Evolutionary conservation across 306 rosid genomes (phyloP), one percentile per base, ranked within the genome.

Genomic region (Cotoneaster glaucophyllus): DNA sequence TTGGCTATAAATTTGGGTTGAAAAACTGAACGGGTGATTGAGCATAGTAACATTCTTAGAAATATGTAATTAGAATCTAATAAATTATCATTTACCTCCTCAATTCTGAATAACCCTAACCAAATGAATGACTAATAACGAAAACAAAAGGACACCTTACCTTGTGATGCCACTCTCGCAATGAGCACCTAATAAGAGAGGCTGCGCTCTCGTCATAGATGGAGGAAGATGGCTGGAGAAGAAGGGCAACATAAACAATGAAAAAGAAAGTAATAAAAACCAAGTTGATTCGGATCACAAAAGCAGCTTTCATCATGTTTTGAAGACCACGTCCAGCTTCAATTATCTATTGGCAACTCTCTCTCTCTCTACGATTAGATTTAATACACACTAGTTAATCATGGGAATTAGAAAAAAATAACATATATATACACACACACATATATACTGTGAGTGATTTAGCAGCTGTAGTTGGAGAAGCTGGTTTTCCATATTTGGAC

Each of bases 91-190:
- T 43, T 7, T 11, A 3, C 4, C 48, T 12, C 48, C 15, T 43
- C 48, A 43, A 43, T 11, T 43, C 48, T 43, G 13, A 43, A 3
- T 43, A 13, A 12, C 48, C 14, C 15, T 53, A 53, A 18, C 22
- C 11, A 5, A 6, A 6, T 17, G 22, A 25, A 53, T 18, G 14
- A 64, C 4, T 6, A 10, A 28, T 31, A 0, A 39, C 11, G 13
- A 79, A 11, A 13, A 34, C 39, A 34, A 61, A 26, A n/a, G 9
- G 92, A 45, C 97, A 95, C 97, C 96, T 95, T 89, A 90, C 98
- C 93, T 95, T 92, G 85, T 84, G 95, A 84, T 80, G 92, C 78
- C 97, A 92, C 78, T 87, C 93, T 0, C 80, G 84, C 80, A 95
- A 67, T 28, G 99, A 90, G 84, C 97, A 95, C 72, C 87, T 70